A percentile compares a stretch with the other conserved stretches of the same genome.
These are phyloP conservation scores for Podospora appendiculata DNA, from an alignment of 495 filamentous ascomycete genomes.

Conservation along the genomic window DNA sequence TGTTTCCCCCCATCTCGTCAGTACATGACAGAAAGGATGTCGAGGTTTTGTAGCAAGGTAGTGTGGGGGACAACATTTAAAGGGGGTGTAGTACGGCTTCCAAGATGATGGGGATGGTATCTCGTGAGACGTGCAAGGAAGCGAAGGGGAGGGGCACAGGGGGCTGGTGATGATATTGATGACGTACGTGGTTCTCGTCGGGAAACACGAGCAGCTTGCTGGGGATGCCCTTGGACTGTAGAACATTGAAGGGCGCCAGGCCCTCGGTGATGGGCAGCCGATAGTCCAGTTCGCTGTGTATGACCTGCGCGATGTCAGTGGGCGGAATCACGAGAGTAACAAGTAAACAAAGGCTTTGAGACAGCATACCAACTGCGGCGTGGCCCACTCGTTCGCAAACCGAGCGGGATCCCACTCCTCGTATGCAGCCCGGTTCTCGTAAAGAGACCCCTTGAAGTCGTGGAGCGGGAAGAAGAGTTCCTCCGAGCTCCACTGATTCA, in stretches of 20 bases:
- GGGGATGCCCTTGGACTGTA: slow-evolving; percentile 65
- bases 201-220: slow-evolving; percentile 78
- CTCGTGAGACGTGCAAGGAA: not conserved
- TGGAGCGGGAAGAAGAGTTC: slow-evolving; percentile 86
- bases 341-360: not conserved
- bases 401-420: slow-evolving; percentile 74
- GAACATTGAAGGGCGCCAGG: slow-evolving; percentile 77
- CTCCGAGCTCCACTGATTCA: slow-evolving; percentile 65
- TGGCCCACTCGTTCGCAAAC: slow-evolving; percentile 62
- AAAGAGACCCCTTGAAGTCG: slow-evolving; percentile 73
- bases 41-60: not conserved
- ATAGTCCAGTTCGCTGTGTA: slow-evolving; percentile 91
- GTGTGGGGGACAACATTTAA: too few relatives aligned
- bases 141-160: not conserved
- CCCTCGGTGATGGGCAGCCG: slow-evolving; percentile 78
- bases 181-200: slow-evolving; percentile 59
- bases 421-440: slow-evolving; percentile 65
- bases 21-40: not conserved
- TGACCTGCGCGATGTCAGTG: slow-evolving; percentile 39
- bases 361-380: slow-evolving; percentile 56
- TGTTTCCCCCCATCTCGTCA: not conserved
- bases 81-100: not conserved
- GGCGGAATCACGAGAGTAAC: not conserved
- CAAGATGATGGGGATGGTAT: not conserved
- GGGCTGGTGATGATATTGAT: too few relatives aligned